These are phyloP conservation scores for Sideroxylon spinosum DNA, from an alignment of 179 eudicot species.

Conservation along the genomic window DNA sequence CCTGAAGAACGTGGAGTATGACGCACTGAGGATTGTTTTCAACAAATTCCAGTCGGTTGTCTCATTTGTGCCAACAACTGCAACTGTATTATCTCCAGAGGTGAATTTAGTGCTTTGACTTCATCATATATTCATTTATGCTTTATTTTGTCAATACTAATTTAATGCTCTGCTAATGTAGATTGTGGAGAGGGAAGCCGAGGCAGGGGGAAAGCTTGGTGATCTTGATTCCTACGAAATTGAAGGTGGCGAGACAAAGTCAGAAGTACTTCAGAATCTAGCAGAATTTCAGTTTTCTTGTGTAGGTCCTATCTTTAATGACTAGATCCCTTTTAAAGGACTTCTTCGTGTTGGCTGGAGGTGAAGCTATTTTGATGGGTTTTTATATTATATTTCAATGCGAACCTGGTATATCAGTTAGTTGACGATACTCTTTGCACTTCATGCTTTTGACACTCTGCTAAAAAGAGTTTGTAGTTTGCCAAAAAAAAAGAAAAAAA, in stretches of 20 bases:
- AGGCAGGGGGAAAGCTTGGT: conserved; percentile 79
- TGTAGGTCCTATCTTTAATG: conserved; percentile 34
- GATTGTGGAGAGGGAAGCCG: conserved; percentile 85
- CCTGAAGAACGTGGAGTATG: conserved; percentile 81
- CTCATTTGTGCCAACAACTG: conserved; percentile 65
- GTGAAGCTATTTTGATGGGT: neutral
- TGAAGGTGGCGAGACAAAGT: conserved; percentile 90
- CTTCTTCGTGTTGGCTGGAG: neutral
- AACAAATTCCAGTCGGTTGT: conserved; percentile 88
- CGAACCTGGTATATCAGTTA: neutral
- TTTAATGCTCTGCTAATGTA: conserved; percentile 22
- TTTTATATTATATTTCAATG: neutral
- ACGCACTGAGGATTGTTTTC: conserved; percentile 77
- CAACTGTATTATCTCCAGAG: conserved; percentile 90
- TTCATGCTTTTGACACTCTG: neutral
- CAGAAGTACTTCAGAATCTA: conserved; percentile 80
- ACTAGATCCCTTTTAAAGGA: neutral
- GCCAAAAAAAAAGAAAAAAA: neutral
- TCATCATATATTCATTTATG: neutral
- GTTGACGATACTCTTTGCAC: neutral
- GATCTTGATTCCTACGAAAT: conserved; percentile 80
- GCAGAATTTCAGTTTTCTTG: conserved; percentile 81
- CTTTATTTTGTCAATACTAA: neutral
- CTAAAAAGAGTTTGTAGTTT: conserved; percentile 7
- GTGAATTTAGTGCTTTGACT: conserved; percentile 27